Evolutionary conservation across 768 basidiomycete genomes (phyloP).

Genomic region (Clathrus columnatus): DNA sequence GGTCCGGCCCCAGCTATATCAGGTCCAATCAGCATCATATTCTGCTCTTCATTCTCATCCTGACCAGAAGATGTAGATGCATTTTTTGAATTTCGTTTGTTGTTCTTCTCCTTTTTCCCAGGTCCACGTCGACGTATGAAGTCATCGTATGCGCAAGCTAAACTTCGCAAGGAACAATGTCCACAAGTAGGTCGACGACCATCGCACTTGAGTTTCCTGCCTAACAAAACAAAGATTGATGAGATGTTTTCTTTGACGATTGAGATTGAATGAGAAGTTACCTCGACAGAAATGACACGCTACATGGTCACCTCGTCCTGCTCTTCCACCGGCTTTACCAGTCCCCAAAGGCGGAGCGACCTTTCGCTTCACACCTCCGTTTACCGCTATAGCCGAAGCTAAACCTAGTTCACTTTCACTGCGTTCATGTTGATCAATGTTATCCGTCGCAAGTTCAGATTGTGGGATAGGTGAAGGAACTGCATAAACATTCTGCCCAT

Average conservation of each 20-base stretch:
- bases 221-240: constrained; percentile 26
- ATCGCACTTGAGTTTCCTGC: constrained; percentile 68
- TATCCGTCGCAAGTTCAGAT: neutral
- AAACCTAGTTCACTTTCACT: neutral
- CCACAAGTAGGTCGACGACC: constrained; percentile 54
- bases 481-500: neutral
- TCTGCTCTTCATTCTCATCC: neutral
- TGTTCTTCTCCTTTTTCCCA: constrained; percentile 63
- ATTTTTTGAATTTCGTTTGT: constrained; percentile 12
- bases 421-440: constrained; percentile 4
- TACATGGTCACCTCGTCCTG: constrained; percentile 23
- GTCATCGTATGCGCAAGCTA: constrained; percentile 45
- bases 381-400: neutral
- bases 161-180: constrained; percentile 49
- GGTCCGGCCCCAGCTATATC: neutral
- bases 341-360: neutral
- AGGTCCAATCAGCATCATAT: neutral
- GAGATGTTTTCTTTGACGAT: neutral
- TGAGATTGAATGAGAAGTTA: constrained; percentile 24
- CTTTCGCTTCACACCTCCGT: neutral
- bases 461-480: neutral
- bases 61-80: neutral
- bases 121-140: constrained; percentile 56
- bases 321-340: neutral
- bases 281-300: constrained; percentile 78